Base-by-base conservation (phyloP, 495 filamentous ascomycete species). In the Penicillium chermesinum region DNA sequence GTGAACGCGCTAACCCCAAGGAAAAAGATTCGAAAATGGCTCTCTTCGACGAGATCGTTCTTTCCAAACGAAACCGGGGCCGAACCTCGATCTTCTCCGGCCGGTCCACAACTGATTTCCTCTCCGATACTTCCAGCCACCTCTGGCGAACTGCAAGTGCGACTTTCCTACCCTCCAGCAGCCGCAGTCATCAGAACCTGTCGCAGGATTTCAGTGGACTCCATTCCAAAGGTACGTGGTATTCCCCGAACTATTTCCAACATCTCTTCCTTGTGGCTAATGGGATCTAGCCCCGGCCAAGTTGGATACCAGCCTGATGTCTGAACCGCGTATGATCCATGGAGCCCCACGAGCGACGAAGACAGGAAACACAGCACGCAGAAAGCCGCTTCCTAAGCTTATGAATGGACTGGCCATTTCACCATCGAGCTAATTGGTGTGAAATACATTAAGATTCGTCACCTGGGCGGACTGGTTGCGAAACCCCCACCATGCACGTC, bases 31-130 rank as follows among this genome's bases (percentile, higher is more conserved):
- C 89, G 2, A 55, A 76, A 7, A 87, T 97, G 61, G 82, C 88
- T 44, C 76, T 98, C 17, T 98, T 98, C 63, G 93, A 98, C 66
- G 87, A 95, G 63, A 87, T 98, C 54, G 93, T 98, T 52, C 76
- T 96, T 5, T 88, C 88, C 12, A 98, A 98, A 69, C 88, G 85
- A 53, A 94, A 95, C 51, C 84, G 93, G 34, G 91, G 93, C 34
- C 73, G 77, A 7, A 62, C 70, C 18, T 76, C 74, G 5, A 67
- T 77, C 41, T 76, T 77, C 57, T 74, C 73, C 21, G 56, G 66
- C 32, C 73, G 74, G 35, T 70, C 62, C 2, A 72, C 62, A 32
- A 82, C 86, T 10, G 77, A 81, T 50, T 97, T 93, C 65, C 73
- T 98, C 16, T 81, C 82, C 25, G 88, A 97, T 58, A 89, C 82